Evolutionary conservation across 257 asterid species (phyloP), one percentile per base, ranked within the genome.

Genomic region (Thymus mandschuricus): DNA sequence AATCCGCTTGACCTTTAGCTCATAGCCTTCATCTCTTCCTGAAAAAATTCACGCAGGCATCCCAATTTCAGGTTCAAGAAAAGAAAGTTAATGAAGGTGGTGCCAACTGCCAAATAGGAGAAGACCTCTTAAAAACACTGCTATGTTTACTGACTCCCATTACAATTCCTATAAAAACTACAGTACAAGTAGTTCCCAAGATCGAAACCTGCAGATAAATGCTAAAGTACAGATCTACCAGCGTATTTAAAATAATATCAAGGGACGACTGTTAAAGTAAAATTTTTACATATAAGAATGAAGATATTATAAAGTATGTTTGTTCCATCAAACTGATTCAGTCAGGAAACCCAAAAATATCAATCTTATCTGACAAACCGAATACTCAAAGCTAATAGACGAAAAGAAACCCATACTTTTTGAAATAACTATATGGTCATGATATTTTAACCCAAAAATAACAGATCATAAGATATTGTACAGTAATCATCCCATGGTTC

Each of bases 1-100:
- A n/a, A 93, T 93, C 78, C 97, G 95, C 88, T 82, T 92, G 73
- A 84, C 78, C 80, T 88, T 87, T 72, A 80, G 66, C 68, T 80
- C 84, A 45, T 79, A 87, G 74, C 81, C 89, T 76, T 60, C 68
- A 77, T 77, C 81, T 80, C 69, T 86, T 70, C 96, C 98, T 92
- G 86, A 68, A 76, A 70, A 69, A 43, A 38, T 43, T 64, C 21
- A 75, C n/a, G 52, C 46, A 29, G 72, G 30, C 61, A 71, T 67
- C 71, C 34, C 29, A 13, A 46, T 69, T 69, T 79, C 51, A 64
- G 74, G 52, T 52, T 69, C 49, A 61, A 27, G 80, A 72, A 78
- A 75, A 71, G 21, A 21, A 46, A 52, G 31, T 51, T 46, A 30
- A 46, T 28, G 66, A 63, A 67, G 40, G 69, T 64, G 63, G n/a